A percentile compares a stretch with the other conserved stretches of the same genome.
Evolutionary conservation across 177 flowering plant genomes (phyloP).

Genomic region (Vitis hybrid): DNA sequence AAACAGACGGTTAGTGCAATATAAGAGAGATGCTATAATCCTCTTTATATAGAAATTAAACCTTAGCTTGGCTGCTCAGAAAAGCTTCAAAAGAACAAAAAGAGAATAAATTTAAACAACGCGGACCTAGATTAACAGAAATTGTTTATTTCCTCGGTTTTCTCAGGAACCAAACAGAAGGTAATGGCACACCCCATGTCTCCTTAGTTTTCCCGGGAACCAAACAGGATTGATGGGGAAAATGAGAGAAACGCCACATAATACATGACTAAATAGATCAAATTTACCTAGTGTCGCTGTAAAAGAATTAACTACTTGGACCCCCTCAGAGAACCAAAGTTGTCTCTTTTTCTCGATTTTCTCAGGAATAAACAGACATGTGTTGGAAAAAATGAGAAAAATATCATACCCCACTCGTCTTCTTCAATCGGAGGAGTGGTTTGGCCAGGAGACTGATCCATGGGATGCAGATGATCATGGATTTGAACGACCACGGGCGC

Average conservation of each 20-base stretch:
- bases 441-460: conserved; percentile 57
- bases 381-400: not conserved
- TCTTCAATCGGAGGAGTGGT: conserved; percentile 51
- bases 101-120: not conserved
- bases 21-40: not conserved
- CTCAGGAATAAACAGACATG: too few species aligned
- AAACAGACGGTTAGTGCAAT: too few species aligned
- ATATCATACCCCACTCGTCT: conserved; percentile 57
- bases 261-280: too few species aligned
- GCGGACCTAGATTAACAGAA: not conserved
- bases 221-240: too few species aligned
- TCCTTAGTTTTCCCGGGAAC: too few species aligned
- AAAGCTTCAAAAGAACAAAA: not conserved
- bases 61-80: not conserved
- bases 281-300: too few species aligned
- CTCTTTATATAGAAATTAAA: not conserved
- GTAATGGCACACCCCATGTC: too few species aligned
- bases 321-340: too few species aligned
- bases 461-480: conserved; percentile 55
- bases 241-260: too few species aligned
- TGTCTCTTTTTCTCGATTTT: too few species aligned
- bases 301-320: not conserved
- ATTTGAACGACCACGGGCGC: conserved; percentile 46
- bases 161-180: conserved; percentile 9
- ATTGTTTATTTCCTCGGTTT: not conserved